Percentiles rank a stretch among this genome's conserved stretches.
Conservation (phyloP, 257 asterid species). For the Lavandula angustifolia region DNA sequence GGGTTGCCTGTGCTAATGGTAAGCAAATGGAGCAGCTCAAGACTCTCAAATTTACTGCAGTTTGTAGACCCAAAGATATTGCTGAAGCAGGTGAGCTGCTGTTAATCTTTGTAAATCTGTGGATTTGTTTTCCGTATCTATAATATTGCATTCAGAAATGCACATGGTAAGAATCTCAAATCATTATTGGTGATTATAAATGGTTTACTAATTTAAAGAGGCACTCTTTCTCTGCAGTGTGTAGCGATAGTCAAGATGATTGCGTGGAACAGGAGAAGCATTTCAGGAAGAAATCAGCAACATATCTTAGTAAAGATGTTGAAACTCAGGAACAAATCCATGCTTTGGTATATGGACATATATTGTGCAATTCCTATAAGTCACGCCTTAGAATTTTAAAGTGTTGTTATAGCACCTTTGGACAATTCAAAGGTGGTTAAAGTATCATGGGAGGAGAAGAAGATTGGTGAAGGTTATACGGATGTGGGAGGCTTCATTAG, state of each 20-base stretch:
- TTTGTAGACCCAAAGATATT: constrained; percentile 34
- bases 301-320: constrained; percentile 25
- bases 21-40: constrained; percentile 36
- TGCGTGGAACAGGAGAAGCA: constrained; percentile 31
- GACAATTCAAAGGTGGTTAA: constrained; percentile 77
- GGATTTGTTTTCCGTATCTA: constrained; percentile 32
- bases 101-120: constrained; percentile 38
- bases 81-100: constrained; percentile 39
- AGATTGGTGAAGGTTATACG: constrained; percentile 64
- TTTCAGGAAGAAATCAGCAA: constrained; percentile 24
- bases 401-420: constrained; percentile 4
- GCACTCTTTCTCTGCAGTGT: constrained; percentile 31
- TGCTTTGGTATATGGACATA: constrained; percentile 28
- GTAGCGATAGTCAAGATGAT: constrained; percentile 38
- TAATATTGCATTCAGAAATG: constrained; percentile 32
- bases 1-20: constrained; percentile 18
- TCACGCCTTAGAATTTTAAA: too few relatives aligned
- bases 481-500: constrained; percentile 56
- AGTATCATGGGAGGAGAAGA: constrained; percentile 74
- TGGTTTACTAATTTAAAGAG: constrained; percentile 40
- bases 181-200: constrained; percentile 38
- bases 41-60: constrained; percentile 52
- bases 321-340: constrained; percentile 28
- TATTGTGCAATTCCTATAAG: too few relatives aligned
- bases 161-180: constrained; percentile 30